Evolutionary conservation across 495 filamentous ascomycete species (phyloP), one percentile per base, ranked within the genome.

Genomic region (Penicillium tannophilum): DNA sequence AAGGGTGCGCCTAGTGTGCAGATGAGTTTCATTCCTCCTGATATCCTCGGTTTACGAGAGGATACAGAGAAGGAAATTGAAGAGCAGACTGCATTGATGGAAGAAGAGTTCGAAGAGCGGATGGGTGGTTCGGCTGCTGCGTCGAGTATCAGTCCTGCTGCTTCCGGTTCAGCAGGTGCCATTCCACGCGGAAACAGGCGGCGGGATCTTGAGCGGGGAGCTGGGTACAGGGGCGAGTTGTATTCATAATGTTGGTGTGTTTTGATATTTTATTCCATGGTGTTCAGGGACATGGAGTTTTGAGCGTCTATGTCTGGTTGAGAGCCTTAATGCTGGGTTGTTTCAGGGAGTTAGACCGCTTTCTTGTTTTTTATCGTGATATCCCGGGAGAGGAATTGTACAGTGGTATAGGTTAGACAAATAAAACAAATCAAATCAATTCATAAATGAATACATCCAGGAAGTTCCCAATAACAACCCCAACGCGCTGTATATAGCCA

Each of bases 1-100:
- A 78, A 88, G 64, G 81, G 84, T 23, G 90, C 91, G 3, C 95
- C 94, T 3, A 94, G 91, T 68, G 92, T 97, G 45, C 89, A 96
- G 72, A 87, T 90, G 77, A 82, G 85, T 63, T 79, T 86, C 55
- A 89, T 97, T 53, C 91, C 91, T 59, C 87, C 89, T 7, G 89
- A 94, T 69, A 73, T 96, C 35, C 79, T 84, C 55, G 85, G 81
- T 4, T 73, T 93, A 20, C 79, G 92, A 31, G 90, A 92, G 63
- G 88, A 93, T 41, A 85, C 92, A 1, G 92, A 97, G 68, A 81
- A 86, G 57, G 82, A 89, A 63, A 77, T 95, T 28, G 84, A 85
- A 69, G 88, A 93, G 68, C 86, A 92, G 59, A 78, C 76, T 17
- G 82, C 88, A 35, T 76, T 84, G 64, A 76, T 72, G 65, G 82